A percentile compares a stretch with the other conserved stretches of the same genome.
Conservation (phyloP, 2,329 filamentous ascomycete species). For the Erysiphe pulchra region DNA sequence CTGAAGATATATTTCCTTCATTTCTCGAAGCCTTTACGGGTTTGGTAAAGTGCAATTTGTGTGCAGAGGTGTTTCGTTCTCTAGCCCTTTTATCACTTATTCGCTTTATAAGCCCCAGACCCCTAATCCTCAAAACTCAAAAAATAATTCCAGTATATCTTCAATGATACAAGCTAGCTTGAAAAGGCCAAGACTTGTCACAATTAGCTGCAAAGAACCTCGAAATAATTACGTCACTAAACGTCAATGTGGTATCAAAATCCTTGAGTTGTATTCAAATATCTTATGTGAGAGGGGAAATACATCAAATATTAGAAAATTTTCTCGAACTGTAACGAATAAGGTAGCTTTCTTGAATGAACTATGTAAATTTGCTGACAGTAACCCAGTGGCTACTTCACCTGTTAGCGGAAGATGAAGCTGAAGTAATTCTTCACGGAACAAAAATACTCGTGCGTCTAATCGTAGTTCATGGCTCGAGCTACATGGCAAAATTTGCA, state of each 20-base stretch:
- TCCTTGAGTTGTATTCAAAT: constrained; percentile 53
- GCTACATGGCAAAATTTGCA: constrained; percentile 66
- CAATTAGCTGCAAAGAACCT: constrained; percentile 12
- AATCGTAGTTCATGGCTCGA: constrained; percentile 54
- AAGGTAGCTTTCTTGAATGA: constrained; percentile 32
- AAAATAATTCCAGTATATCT: constrained; percentile 18
- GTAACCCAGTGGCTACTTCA: constrained; percentile 59
- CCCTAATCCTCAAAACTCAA: constrained; percentile 26
- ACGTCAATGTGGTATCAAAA: constrained; percentile 44
- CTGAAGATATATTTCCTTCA: constrained; percentile 41
- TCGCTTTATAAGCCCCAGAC: constrained; percentile 39
- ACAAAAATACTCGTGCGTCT: constrained; percentile 64
- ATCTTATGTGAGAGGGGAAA: constrained; percentile 53
- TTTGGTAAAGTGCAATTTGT: constrained; percentile 57
- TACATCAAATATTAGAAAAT: constrained; percentile 48
- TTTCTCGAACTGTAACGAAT: constrained; percentile 83
- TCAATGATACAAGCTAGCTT: constrained; percentile 13
- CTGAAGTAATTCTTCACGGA: constrained; percentile 57
- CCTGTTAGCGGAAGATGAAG: constrained; percentile 64
- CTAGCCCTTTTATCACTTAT: constrained; percentile 86
- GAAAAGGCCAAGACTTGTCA: constrained; percentile 10
- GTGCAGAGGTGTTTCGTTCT: constrained; percentile 62
- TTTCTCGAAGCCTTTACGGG: constrained; percentile 60
- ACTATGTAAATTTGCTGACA: constrained; percentile 12
- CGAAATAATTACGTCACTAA: constrained; percentile 25